These are phyloP conservation scores for Aspergillus amoenus DNA, from an alignment of 2,329 filamentous ascomycete species.

Conservation along the genomic window DNA sequence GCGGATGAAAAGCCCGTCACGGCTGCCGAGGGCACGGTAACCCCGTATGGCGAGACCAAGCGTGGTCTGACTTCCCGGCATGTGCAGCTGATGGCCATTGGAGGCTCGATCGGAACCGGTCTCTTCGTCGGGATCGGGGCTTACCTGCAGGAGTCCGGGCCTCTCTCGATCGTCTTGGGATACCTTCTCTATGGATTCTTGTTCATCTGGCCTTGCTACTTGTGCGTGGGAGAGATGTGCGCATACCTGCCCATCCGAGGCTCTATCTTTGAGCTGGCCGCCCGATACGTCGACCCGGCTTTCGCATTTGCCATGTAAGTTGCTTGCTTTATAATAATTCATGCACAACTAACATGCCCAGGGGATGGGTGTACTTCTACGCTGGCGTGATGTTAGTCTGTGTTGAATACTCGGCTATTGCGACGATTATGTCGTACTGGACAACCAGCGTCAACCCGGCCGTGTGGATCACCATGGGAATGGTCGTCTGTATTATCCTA, in stretches of 20 bases:
- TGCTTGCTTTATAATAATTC: too few relatives aligned
- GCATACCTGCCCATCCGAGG: slow-evolving; percentile 44
- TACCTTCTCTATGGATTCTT: slow-evolving; percentile 36
- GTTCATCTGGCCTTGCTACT: slow-evolving; percentile 33
- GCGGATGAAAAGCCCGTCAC: slow-evolving; percentile 11
- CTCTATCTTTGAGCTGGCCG: slow-evolving; percentile 47
- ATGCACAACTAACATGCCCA: background rate
- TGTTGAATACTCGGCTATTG: slow-evolving; percentile 49
- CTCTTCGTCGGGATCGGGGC: slow-evolving; percentile 39
- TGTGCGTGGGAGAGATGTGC: slow-evolving; percentile 31
- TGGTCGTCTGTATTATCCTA: slow-evolving; percentile 50
- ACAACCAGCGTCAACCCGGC: slow-evolving; percentile 42
- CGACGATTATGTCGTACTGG: slow-evolving; percentile 49
- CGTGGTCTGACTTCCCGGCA: slow-evolving; percentile 14
- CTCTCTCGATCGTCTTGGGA: slow-evolving; percentile 35
- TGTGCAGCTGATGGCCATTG: slow-evolving; percentile 17
- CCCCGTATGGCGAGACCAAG: slow-evolving; percentile 15
- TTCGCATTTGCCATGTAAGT: slow-evolving; percentile 41
- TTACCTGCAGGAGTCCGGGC: slow-evolving; percentile 34
- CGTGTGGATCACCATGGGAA: slow-evolving; percentile 44
- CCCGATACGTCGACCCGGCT: slow-evolving; percentile 50
- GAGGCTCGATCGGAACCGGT: slow-evolving; percentile 21
- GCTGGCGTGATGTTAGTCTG: slow-evolving; percentile 47
- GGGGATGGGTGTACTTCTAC: slow-evolving; percentile 49
- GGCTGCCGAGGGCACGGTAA: slow-evolving; percentile 20